Conservation (phyloP, 2,329 filamentous ascomycete species). For the Aspergillus viridinutans region DNA sequence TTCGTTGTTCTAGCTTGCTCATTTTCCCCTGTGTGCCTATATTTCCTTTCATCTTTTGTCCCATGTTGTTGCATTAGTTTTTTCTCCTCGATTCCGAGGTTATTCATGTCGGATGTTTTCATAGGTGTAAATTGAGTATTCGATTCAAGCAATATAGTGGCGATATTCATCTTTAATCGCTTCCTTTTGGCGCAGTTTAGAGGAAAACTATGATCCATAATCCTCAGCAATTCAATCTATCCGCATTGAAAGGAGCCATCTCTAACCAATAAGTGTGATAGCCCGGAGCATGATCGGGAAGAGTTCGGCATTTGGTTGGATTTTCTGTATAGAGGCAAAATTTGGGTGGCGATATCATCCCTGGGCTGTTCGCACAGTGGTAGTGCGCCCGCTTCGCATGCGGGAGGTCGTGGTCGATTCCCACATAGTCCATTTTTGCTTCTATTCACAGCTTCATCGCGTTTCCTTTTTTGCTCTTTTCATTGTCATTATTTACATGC, state of each 20-base stretch:
- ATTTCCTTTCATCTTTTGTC: constrained; percentile 10
- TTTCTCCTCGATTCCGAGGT: constrained; percentile 22
- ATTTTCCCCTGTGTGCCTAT: constrained; percentile 7
- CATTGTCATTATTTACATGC: no score
- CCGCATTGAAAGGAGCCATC: no score
- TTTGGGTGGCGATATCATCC: not conserved
- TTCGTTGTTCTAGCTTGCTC: constrained; percentile 11
- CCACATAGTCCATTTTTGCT: constrained; percentile 14
- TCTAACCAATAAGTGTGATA: no score
- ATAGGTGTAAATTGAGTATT: constrained; percentile 28
- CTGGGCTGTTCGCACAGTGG: constrained; percentile 23
- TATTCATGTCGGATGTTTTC: constrained; percentile 23
- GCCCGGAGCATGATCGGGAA: not conserved
- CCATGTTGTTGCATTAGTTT: constrained; percentile 3
- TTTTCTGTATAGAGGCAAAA: not conserved
- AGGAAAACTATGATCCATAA: not conserved
- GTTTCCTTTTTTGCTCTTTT: no score
- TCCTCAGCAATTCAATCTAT: no score
- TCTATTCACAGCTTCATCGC: not conserved
- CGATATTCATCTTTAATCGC: not conserved
- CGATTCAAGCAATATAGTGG: constrained; percentile 9
- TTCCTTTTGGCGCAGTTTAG: not conserved
- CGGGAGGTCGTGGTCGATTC: constrained; percentile 22
- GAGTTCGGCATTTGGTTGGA: not conserved
- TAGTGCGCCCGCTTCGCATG: constrained; percentile 25